Conservation (phyloP, 2,329 filamentous ascomycete species). For the Fusarium sp. region DNA sequence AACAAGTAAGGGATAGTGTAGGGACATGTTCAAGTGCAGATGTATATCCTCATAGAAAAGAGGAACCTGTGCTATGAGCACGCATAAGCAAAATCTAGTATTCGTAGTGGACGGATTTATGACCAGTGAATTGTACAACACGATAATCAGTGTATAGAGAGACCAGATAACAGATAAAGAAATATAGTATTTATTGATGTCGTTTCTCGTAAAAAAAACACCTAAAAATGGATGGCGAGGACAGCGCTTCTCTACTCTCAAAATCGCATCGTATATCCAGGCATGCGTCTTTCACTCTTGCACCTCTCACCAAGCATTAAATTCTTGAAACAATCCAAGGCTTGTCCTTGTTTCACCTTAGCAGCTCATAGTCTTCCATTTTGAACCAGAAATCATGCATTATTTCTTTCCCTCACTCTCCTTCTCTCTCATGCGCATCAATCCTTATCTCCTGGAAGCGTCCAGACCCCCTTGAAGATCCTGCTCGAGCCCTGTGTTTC, state of each 20-base stretch:
- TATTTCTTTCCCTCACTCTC: constrained; percentile 7
- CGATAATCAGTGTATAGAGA: too few species aligned
- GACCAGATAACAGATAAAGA: constrained; percentile 27
- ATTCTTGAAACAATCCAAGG: constrained; percentile 23
- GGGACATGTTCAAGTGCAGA: too few species aligned
- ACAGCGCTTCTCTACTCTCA: constrained; percentile 13
- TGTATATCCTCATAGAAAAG: too few species aligned
- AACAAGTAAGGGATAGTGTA: too few species aligned
- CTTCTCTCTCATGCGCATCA: background rate
- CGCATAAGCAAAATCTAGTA: background rate
- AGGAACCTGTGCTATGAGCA: too few species aligned
- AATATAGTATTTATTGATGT: constrained; percentile 42
- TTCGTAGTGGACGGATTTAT: background rate
- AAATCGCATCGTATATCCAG: constrained; percentile 10
- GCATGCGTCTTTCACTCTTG: constrained; percentile 7
- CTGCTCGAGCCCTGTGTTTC: constrained; percentile 61
- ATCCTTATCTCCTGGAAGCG: constrained; percentile 46
- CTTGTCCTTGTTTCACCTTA: constrained; percentile 7
- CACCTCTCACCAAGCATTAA: constrained; percentile 28
- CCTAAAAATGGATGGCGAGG: constrained; percentile 26
- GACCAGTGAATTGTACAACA: too few species aligned
- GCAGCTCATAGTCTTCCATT: constrained; percentile 10
- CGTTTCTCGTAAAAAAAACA: constrained; percentile 37
- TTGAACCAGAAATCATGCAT: constrained; percentile 8
- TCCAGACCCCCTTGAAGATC: constrained; percentile 63